A percentile compares a stretch with the other conserved stretches of the same genome.
phyloP scores from a whole-genome alignment of 2,329 filamentous ascomycete genomes.

The Karstenula rhodostoma region DNA sequence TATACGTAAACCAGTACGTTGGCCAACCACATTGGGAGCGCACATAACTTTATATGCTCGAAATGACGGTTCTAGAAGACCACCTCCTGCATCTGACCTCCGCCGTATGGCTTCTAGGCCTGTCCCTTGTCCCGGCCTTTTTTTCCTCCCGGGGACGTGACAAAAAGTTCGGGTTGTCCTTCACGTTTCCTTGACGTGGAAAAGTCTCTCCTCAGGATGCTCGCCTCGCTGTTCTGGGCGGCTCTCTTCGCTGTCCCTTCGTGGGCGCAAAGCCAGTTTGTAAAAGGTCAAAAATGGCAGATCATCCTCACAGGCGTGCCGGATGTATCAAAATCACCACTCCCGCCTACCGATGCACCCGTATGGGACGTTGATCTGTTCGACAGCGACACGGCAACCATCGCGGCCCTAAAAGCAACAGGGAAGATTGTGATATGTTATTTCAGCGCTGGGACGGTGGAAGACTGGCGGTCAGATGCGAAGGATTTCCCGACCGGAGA shows the following conservation, averaged over 20 bases:
- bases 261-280: conserved; percentile 28
- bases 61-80: conserved; percentile 16
- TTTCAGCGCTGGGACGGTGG: conserved; percentile 41
- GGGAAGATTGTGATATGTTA: conserved; percentile 44
- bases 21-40: conserved; percentile 21
- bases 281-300: conserved; percentile 38
- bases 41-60: conserved; percentile 17
- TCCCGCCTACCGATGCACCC: conserved; percentile 35
- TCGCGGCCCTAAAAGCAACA: conserved; percentile 30
- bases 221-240: conserved; percentile 26
- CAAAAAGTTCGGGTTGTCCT: conserved; percentile 11
- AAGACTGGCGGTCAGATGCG: conserved; percentile 42
- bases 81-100: conserved; percentile 17
- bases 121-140: conserved; percentile 15
- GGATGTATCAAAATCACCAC: conserved; percentile 36
- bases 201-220: conserved; percentile 14
- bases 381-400: conserved; percentile 33
- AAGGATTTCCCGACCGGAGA: conserved; percentile 34
- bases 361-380: conserved; percentile 45
- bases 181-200: conserved; percentile 4
- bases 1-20: conserved; percentile 32
- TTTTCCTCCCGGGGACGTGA: conserved; percentile 16
- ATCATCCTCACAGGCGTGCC: conserved; percentile 36
- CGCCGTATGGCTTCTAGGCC: conserved; percentile 26
- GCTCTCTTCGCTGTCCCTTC: conserved; percentile 21